Conservation (phyloP, 1,284 basidiomycete species). For the Polyporus tsugae region DNA sequence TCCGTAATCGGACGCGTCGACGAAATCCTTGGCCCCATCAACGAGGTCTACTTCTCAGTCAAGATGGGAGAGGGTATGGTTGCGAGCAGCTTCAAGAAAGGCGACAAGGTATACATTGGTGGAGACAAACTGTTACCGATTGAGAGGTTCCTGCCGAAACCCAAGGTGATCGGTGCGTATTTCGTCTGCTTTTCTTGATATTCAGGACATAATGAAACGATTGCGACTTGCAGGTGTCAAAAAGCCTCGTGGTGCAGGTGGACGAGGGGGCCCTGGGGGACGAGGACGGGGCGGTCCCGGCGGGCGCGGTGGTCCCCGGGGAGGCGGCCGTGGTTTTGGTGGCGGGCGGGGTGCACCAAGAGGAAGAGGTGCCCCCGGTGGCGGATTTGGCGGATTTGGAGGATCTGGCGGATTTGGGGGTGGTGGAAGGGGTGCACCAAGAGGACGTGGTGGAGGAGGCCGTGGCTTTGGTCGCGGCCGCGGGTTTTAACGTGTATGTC, state of each 20-base stretch:
- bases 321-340: slow-evolving; percentile 49
- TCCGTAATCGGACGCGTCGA: slow-evolving; percentile 95
- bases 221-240: slow-evolving; percentile 43
- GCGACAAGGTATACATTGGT: slow-evolving; percentile 98
- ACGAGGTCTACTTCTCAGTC: slow-evolving; percentile 98
- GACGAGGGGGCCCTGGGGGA: slow-evolving; percentile 50
- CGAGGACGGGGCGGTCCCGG: slow-evolving; percentile 53
- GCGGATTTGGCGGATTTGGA: slow-evolving; percentile 50
- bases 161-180: slow-evolving; percentile 76
- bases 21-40: slow-evolving; percentile 97
- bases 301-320: slow-evolving; percentile 46
- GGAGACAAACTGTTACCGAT: slow-evolving; percentile 97
- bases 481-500: slow-evolving; percentile 49
- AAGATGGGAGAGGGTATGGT: slow-evolving; percentile 99
- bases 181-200: slow-evolving; percentile 24
- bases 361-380: slow-evolving; percentile 49
- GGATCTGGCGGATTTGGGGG: slow-evolving; percentile 48
- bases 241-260: slow-evolving; percentile 37
- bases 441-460: slow-evolving; percentile 44
- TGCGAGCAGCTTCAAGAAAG: slow-evolving; percentile 94
- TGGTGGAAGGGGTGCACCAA: slow-evolving; percentile 37
- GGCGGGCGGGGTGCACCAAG: slow-evolving; percentile 49
- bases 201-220: slow-evolving; percentile 54
- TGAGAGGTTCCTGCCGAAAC: slow-evolving; percentile 97
- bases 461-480: slow-evolving; percentile 48